Percentiles rank a stretch among this genome's conserved stretches.
Evolutionary conservation across 202 grass and related monocot species (phyloP).

Genomic region (Schoenoplectus tabernaemontani): DNA sequence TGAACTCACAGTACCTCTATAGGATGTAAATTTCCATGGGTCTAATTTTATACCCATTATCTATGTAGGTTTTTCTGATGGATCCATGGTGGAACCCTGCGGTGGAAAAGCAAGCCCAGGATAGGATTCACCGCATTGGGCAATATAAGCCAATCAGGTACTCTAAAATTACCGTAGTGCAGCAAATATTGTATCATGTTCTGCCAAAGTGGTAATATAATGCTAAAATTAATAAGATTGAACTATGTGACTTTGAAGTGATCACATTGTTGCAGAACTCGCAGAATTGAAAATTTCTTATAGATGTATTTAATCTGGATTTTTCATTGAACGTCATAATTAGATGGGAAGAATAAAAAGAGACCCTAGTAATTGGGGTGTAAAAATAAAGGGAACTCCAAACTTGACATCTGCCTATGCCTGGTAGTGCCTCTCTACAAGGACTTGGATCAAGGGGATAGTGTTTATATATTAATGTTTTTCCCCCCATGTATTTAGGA

Average conservation of each 20-base stretch:
- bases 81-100: conserved; percentile 99
- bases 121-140: conserved; percentile 95
- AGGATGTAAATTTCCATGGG: not conserved
- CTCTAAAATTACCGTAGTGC: not conserved
- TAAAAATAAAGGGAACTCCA: not conserved
- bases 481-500: conserved; percentile 28
- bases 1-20: not conserved
- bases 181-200: not conserved
- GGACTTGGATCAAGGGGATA: not conserved
- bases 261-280: not conserved
- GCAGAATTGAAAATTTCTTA: not conserved
- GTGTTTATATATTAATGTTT: not conserved
- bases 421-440: not conserved
- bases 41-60: conserved; percentile 7
- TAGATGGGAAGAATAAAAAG: not conserved
- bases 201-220: not conserved
- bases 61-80: conserved; percentile 83
- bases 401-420: not conserved
- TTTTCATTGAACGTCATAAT: not conserved
- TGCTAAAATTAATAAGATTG: not conserved
- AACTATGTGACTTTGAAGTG: not conserved
- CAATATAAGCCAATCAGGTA: conserved; percentile 97
- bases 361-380: not conserved
- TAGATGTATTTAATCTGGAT: conserved; percentile 6
- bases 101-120: conserved; percentile 81